Base-by-base conservation (phyloP, 1,284 basidiomycete genomes). In the Moniliophthora roreri region DNA sequence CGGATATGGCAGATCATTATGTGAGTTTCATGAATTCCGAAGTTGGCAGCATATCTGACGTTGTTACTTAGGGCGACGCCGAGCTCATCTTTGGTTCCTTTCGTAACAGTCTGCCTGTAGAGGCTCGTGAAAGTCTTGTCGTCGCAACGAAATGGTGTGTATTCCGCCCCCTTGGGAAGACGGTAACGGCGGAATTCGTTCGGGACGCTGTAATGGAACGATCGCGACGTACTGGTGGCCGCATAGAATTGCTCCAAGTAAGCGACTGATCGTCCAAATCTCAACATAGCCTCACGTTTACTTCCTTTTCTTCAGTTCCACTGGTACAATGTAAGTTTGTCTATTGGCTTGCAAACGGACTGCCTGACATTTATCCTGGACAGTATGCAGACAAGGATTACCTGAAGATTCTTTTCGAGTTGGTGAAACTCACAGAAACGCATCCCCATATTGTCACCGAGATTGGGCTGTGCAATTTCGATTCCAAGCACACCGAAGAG, bases 381-480 rank as follows among this genome's bases (percentile, higher is more conserved):
- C 72, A 84, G 63, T 85, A 84, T 62, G 68, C 71, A 32, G 75
- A 81, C 58, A 74, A 73, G 58, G 73, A 84, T n/a, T 85, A 85
- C 62, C 68, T 85, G 20, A 69, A 67, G 34, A 66, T 79, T 51
- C 68, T 84, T 3, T 72, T 71, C 42, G 76, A 78, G 55, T 62
- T 84, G n/a, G 44, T 58, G 73, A 76, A 58, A 57, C 66, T 15
- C 71, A 79, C 53, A 9, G 20, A 55, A 32, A 34, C 47, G n/a
- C 53, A 58, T 18, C 53, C 56, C 50, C 75, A 78, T 1, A 64
- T 76, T 50, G 79, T 85, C 52, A 67, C 67, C 15, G 69, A 74
- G n/a, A 71, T 85, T 16, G 82, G 84, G n/a, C 68, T 85, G 39
- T 81, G 80, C 65, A 85, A 85, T 64, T 85, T 85, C 60, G 81